Conservation (phyloP, 2,329 filamentous ascomycete genomes). For the Rasamsonia emersonii region DNA sequence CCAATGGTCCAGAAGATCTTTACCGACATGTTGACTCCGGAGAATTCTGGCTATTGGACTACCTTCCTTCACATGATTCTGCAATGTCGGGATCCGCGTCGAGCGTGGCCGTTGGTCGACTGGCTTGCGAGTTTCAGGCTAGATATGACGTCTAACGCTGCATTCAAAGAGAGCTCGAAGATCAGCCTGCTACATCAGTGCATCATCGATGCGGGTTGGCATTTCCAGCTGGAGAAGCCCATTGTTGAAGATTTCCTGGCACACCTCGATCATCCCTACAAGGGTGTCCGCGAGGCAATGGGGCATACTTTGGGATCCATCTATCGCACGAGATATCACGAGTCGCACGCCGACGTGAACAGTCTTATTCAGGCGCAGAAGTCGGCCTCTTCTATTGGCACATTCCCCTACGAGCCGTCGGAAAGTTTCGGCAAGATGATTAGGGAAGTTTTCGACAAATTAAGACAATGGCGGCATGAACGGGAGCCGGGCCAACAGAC, state of each 20-base stretch:
- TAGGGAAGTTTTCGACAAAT: constrained; percentile 62
- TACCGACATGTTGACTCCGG: constrained; percentile 83
- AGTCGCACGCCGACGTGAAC: constrained; percentile 76
- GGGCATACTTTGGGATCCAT: constrained; percentile 81
- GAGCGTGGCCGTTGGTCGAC: constrained; percentile 77
- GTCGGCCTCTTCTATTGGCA: constrained; percentile 69
- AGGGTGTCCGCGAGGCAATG: constrained; percentile 91
- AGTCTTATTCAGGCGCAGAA: constrained; percentile 72
- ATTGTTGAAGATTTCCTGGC: constrained; percentile 81
- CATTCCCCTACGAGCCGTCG: constrained; percentile 70
- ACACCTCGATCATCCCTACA: constrained; percentile 95
- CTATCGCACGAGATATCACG: constrained; percentile 85
- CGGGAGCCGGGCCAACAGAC: constrained; percentile 82
- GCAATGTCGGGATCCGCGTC: constrained; percentile 80
- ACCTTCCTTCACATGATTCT: constrained; percentile 85
- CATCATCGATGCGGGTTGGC: constrained; percentile 85
- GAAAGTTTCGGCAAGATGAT: constrained; percentile 67
- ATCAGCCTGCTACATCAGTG: constrained; percentile 83
- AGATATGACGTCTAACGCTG: constrained; percentile 90
- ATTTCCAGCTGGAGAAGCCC: constrained; percentile 83
- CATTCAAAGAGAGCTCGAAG: constrained; percentile 98
- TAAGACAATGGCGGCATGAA: constrained; percentile 82
- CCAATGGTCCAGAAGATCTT: constrained; percentile 81
- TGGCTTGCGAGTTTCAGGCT: constrained; percentile 76
- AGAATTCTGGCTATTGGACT: constrained; percentile 91